Base-by-base conservation (phyloP, 139 green algal species). In the Chlamydomonas applanata region DNA sequence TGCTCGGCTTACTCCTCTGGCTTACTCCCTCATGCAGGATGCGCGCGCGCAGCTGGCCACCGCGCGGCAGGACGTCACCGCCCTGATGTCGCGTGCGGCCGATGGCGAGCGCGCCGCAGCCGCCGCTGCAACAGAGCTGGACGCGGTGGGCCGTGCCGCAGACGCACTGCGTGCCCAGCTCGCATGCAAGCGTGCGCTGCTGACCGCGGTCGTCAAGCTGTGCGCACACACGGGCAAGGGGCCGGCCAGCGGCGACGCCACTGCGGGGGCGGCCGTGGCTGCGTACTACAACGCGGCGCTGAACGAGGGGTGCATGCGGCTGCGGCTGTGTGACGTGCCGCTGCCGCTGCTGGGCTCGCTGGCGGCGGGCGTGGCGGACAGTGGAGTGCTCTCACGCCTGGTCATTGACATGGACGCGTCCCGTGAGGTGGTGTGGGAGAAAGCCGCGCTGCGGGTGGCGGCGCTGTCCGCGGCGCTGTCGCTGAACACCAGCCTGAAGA, bases 241-340 rank as follows among this genome's bases (percentile, higher is more conserved):
- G n/a, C n/a, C n/a, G n/a, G n/a, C n/a, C n/a, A n/a, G n/a, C n/a
- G n/a, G n/a, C 40, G 46, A 4, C 25, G 19, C 44, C 44, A 66
- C 27, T 7, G 32, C 46, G 14, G 4, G 40, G 54, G 59, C 3
- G 71, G 9, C 33, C 59, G 52, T 76, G 56, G 20, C 29, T 16
- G 56, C 56, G n/a, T 76, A 60, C 71, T 76, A 76, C 33, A 25
- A 76, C n/a, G 33, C 71, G 29, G 56, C 71, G 9, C 2, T 76
- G 22, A 46, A 32, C 5, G 71, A 69, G 36, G 57, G 40, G 32
- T n/a, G 19, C 54, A 30, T 76, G 71, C 27, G 36, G 7, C 53
- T 76, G 24, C 67, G n/a, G 35, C 35, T 52, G 63, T 52, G 30
- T 32, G 63, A 25, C 19, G 27, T 52, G 24, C 29, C n/a, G n/a